Percentiles rank a stretch among this genome's conserved stretches.
Evolutionary conservation across 176 grass and related monocot genomes (phyloP).

Genomic region (Eremochloa ophiuroides): DNA sequence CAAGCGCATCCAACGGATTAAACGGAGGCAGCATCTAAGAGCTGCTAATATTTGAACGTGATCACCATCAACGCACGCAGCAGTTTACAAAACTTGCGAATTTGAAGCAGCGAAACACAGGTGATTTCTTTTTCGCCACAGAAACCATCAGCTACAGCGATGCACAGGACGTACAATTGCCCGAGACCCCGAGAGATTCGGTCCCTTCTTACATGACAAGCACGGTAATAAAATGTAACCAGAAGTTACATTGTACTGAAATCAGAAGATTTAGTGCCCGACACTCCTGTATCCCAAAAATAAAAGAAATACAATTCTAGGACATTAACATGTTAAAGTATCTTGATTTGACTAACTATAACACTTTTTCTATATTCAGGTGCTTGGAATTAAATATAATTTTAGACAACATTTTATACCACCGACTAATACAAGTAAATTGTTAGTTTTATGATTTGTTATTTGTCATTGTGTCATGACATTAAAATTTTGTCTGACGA

Average conservation of each 20-base stretch:
- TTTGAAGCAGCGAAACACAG: background rate
- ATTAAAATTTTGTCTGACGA: too few species aligned
- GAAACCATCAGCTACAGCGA: background rate
- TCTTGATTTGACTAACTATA: background rate
- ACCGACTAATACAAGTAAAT: too few species aligned
- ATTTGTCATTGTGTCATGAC: too few species aligned
- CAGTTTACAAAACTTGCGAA: background rate
- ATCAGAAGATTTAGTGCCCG: background rate
- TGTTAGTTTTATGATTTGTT: too few species aligned
- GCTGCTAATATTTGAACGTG: background rate
- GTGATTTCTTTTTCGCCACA: background rate
- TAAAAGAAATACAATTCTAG: too few species aligned
- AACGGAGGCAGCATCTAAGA: background rate
- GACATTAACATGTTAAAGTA: background rate
- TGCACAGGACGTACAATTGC: background rate
- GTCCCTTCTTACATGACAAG: background rate
- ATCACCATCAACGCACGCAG: background rate
- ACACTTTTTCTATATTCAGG: too few species aligned
- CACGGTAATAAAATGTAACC: too few species aligned
- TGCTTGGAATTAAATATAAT: too few species aligned
- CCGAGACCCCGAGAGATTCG: too few species aligned
- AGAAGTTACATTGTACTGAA: background rate
- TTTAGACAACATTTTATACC: too few species aligned
- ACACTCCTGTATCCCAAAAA: too few species aligned
- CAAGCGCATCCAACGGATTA: background rate